phyloP scores from a whole-genome alignment of 768 basidiomycete species.

The Tylopilus sp. region DNA sequence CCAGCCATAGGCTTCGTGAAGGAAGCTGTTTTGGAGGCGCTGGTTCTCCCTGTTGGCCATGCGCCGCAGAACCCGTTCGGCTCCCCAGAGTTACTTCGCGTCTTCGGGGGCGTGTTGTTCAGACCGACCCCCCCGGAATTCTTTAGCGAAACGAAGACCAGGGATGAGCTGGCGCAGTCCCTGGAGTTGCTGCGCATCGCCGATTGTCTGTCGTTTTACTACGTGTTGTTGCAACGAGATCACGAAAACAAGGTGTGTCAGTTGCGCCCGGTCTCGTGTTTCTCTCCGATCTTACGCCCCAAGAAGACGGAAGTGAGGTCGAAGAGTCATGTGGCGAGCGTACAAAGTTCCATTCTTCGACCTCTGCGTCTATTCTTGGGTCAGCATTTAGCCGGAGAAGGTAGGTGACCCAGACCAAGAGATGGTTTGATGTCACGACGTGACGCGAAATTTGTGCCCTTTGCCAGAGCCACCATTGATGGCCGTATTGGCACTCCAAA shows the following conservation, averaged over 20 bases:
- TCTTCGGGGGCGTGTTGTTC: slow-evolving; percentile 60
- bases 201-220: slow-evolving; percentile 67
- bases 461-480: slow-evolving; percentile 26
- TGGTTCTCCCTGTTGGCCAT: slow-evolving; percentile 27
- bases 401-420: slow-evolving; percentile 24
- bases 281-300: neutral
- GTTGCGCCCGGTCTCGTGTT: neutral
- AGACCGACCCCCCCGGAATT: slow-evolving; percentile 52
- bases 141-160: slow-evolving; percentile 35
- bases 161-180: slow-evolving; percentile 49
- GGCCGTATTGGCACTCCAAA: slow-evolving; percentile 39
- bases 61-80: slow-evolving; percentile 43
- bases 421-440: neutral
- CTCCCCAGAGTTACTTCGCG: slow-evolving; percentile 51
- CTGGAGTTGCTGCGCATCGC: slow-evolving; percentile 59
- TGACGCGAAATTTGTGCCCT: neutral
- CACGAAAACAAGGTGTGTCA: slow-evolving; percentile 47
- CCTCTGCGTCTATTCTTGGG: slow-evolving; percentile 41
- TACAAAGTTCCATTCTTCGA: slow-evolving; percentile 43
- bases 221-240: slow-evolving; percentile 60
- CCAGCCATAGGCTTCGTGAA: slow-evolving; percentile 68
- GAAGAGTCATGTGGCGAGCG: slow-evolving; percentile 37
- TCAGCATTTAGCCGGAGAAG: slow-evolving; percentile 32
- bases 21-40: slow-evolving; percentile 57
- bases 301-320: slow-evolving; percentile 52